Conservation (phyloP, 352 stramenopile genomes). For the Thalassiosira ordinaria region DNA sequence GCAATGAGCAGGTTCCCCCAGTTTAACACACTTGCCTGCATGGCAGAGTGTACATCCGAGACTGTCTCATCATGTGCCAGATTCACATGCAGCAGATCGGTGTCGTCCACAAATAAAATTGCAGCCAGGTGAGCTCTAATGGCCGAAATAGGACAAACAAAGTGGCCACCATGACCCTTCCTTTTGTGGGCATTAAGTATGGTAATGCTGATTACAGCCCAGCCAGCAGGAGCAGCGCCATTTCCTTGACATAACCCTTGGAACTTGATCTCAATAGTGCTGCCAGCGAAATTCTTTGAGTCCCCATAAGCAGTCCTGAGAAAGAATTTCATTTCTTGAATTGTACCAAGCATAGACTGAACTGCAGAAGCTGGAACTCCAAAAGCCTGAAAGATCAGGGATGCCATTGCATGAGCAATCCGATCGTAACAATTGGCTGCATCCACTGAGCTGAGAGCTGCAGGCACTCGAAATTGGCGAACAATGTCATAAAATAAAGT, state of each 20-base stretch:
- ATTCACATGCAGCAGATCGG: background rate
- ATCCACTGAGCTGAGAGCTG: background rate
- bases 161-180: conserved; percentile 30
- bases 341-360: conserved; percentile 3
- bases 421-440: background rate
- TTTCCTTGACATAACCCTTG: conserved; percentile 51
- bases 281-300: conserved; percentile 14
- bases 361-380: conserved; percentile 5
- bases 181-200: conserved; percentile 41
- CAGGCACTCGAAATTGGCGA: background rate
- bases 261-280: conserved; percentile 18
- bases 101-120: conserved; percentile 3
- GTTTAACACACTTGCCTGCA: background rate
- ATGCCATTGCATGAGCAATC: conserved; percentile 10
- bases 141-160: conserved; percentile 26
- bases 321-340: conserved; percentile 46
- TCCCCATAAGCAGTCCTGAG: conserved; percentile 29
- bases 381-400: conserved; percentile 26
- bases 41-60: background rate
- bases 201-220: conserved; percentile 47
- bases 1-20: conserved; percentile 2
- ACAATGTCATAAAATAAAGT: conserved; percentile 1
- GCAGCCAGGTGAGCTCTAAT: background rate
- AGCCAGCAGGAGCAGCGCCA: conserved; percentile 37
- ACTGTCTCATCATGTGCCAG: background rate